These are phyloP conservation scores for Fusarium anguioides DNA, from an alignment of 2,329 filamentous ascomycete genomes.

Conservation along the genomic window DNA sequence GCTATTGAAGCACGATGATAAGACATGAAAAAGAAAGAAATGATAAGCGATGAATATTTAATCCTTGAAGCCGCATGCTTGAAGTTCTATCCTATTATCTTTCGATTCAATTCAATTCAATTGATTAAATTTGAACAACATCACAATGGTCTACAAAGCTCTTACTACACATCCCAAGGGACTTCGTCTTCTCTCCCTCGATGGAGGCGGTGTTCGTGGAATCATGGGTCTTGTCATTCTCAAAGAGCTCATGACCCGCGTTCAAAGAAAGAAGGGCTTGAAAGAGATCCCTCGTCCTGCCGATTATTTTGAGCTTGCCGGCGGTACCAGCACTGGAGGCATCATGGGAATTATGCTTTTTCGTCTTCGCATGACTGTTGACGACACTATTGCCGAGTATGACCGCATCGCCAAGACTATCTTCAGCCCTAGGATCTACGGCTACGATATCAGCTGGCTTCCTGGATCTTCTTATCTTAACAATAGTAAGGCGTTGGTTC, in stretches of 20 bases:
- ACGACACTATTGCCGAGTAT: constrained; percentile 31
- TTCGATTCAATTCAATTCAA: not conserved
- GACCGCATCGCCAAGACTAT: constrained; percentile 28
- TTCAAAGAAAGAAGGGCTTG: not conserved
- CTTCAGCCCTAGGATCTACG: constrained; percentile 32
- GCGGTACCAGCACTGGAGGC: constrained; percentile 33
- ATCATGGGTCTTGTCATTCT: constrained; percentile 21
- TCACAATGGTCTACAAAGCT: not conserved
- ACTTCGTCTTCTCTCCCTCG: not conserved
- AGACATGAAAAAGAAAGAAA: accelerated
- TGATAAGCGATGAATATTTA: not conserved
- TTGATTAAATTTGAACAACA: accelerated
- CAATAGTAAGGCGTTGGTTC: constrained; percentile 24
- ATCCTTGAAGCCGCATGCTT: too few relatives aligned
- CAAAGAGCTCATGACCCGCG: constrained; percentile 4
- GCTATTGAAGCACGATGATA: not conserved
- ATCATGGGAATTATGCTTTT: constrained; percentile 38
- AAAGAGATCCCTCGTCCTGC: not conserved
- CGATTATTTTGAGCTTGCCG: constrained; percentile 35
- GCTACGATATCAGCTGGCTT: constrained; percentile 21
- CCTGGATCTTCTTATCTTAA: constrained; percentile 15
- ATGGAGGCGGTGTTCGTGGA: constrained; percentile 13
- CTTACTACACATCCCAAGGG: constrained; percentile 1
- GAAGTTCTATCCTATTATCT: accelerated
- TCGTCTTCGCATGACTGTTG: constrained; percentile 31